These are phyloP conservation scores for Setomelanomma holmii DNA, from an alignment of 2,329 filamentous ascomycete species.

Conservation along the genomic window DNA sequence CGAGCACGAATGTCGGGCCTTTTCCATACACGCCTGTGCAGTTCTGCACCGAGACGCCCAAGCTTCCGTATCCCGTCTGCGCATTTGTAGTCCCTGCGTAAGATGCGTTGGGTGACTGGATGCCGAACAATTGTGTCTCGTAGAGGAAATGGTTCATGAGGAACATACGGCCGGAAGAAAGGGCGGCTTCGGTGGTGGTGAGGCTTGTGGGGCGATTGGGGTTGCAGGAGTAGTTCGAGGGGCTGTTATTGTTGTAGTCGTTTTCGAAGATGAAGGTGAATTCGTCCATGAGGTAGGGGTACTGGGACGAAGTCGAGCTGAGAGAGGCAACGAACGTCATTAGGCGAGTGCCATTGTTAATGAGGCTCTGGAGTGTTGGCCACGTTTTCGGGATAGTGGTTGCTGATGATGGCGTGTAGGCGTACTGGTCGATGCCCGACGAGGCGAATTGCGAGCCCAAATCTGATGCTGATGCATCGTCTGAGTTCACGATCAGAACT, in stretches of 20 bases:
- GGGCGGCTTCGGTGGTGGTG: conserved; percentile 55
- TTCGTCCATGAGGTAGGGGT: conserved; percentile 68
- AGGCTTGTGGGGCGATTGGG: conserved; percentile 69
- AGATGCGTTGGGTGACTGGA: conserved; percentile 53
- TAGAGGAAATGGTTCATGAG: conserved; percentile 85
- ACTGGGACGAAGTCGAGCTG: conserved; percentile 37
- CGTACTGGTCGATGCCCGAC: conserved; percentile 66
- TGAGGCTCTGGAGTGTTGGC: conserved; percentile 76
- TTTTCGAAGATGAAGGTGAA: conserved; percentile 77
- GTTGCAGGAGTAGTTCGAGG: conserved; percentile 74
- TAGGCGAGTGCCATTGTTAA: conserved; percentile 68
- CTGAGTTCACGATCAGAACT: conserved; percentile 74
- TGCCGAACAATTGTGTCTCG: conserved; percentile 54
- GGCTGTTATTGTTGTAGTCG: conserved; percentile 67
- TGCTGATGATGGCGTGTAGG: conserved; percentile 53
- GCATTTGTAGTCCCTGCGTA: conserved; percentile 71
- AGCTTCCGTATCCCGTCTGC: conserved; percentile 63
- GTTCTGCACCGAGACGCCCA: conserved; percentile 44
- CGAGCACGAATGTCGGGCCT: conserved; percentile 74
- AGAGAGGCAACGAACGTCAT: conserved; percentile 71
- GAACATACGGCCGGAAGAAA: conserved; percentile 68
- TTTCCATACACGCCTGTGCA: conserved; percentile 67
- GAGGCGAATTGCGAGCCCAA: conserved; percentile 57
- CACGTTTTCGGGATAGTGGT: conserved; percentile 64
- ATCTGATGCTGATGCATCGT: conserved; percentile 62